A percentile compares a stretch with the other conserved stretches of the same genome.
Evolutionary conservation across 805 yeast species (phyloP).

Genomic region (Metschnikowia similis): DNA sequence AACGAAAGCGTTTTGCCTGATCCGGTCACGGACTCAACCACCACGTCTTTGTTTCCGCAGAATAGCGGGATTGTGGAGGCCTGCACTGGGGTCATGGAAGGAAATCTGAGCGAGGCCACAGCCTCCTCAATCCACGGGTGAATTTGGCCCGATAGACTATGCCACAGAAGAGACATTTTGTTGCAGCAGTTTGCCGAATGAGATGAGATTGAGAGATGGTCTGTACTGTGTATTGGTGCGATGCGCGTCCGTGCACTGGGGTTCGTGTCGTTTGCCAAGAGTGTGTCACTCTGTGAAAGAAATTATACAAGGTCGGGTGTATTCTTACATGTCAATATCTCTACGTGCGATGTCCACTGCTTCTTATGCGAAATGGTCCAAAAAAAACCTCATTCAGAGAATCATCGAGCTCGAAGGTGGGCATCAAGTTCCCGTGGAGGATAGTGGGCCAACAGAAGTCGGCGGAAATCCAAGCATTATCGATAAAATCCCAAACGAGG

Average conservation of each 20-base stretch:
- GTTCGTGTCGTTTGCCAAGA: background rate
- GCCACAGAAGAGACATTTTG: constrained; percentile 53
- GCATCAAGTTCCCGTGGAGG: background rate
- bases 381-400: constrained; percentile 55
- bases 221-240: background rate
- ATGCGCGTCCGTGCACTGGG: background rate
- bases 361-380: constrained; percentile 57
- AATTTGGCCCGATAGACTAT: constrained; percentile 45
- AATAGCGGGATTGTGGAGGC: constrained; percentile 90
- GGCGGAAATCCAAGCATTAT: background rate
- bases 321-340: background rate
- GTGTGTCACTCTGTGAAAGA: background rate
- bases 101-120: constrained; percentile 67
- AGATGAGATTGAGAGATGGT: background rate
- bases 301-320: background rate
- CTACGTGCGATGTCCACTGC: constrained; percentile 2
- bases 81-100: constrained; percentile 92
- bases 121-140: constrained; percentile 74
- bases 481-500: background rate
- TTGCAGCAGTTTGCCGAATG: background rate
- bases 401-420: constrained; percentile 52
- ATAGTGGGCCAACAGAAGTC: background rate
- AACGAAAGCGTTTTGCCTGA: constrained; percentile 97
- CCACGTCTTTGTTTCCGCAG: constrained; percentile 83
- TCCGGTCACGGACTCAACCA: constrained; percentile 96